These are phyloP conservation scores for Nicotiana attenuata DNA, from an alignment of 257 asterid species.

Conservation along the genomic window DNA sequence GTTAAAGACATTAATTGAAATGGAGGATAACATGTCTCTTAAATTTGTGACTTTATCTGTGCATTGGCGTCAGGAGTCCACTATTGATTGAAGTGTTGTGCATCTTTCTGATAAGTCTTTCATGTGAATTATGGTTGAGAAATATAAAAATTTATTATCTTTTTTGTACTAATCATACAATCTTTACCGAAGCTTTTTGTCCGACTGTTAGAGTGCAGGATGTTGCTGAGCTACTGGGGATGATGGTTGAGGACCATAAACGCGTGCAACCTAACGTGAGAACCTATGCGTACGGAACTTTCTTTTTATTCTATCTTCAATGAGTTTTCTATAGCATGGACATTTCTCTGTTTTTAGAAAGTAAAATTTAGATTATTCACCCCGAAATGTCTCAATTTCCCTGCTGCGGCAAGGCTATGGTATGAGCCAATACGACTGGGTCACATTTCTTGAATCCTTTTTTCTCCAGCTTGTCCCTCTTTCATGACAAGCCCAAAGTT, in stretches of 20 bases:
- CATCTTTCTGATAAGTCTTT: constrained; percentile 2
- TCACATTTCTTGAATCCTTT: not conserved
- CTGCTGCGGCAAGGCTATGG: not conserved
- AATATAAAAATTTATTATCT: not conserved
- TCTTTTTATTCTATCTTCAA: constrained; percentile 10
- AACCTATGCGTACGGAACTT: constrained; percentile 89
- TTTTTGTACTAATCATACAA: not conserved
- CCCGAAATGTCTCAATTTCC: not conserved
- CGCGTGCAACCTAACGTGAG: constrained; percentile 96
- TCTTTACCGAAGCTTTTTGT: constrained; percentile 19
- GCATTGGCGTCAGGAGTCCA: not conserved
- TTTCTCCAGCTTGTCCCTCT: not conserved
- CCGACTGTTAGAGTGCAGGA: constrained; percentile 77
- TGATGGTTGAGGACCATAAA: constrained; percentile 96
- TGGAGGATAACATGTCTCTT: not conserved
- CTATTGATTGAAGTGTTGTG: not conserved
- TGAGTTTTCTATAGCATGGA: not conserved
- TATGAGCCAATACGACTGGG: not conserved
- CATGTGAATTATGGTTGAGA: constrained; percentile 6
- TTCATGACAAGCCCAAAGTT: constrained; percentile 4
- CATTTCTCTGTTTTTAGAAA: not conserved
- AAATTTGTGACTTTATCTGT: not conserved
- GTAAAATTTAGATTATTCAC: not conserved
- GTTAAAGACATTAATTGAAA: too few relatives aligned
- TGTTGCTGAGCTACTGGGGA: constrained; percentile 96